Evolutionary conservation across 495 filamentous ascomycete genomes (phyloP).

Genomic region (Penicillium verhagenii): DNA sequence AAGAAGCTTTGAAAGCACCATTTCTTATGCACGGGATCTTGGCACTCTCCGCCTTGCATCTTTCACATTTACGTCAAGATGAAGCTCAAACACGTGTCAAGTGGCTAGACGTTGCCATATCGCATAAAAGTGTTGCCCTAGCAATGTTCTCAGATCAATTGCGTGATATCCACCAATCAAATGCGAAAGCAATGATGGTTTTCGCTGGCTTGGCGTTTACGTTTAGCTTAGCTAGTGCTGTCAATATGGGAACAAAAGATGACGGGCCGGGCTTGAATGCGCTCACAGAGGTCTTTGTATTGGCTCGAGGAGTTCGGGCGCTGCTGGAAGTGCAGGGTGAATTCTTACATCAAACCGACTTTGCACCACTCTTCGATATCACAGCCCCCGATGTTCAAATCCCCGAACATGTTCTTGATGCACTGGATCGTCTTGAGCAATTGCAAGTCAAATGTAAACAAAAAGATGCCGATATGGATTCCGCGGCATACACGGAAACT

Average conservation of each 20-base stretch:
- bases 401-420: constrained; percentile 6
- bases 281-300: constrained; percentile 19
- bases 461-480: background rate
- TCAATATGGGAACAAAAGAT: constrained; percentile 7
- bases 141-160: constrained; percentile 18
- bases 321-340: constrained; percentile 3
- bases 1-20: constrained; percentile 32
- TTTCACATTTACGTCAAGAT: constrained; percentile 19
- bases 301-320: constrained; percentile 25
- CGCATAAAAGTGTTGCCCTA: constrained; percentile 27
- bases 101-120: constrained; percentile 24
- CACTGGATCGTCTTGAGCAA: constrained; percentile 16
- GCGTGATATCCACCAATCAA: constrained; percentile 9
- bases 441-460: constrained; percentile 10
- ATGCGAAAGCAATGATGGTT: constrained; percentile 23
- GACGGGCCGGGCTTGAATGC: constrained; percentile 19
- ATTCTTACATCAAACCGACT: constrained; percentile 20
- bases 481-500: constrained; percentile 2
- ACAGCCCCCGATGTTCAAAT: background rate
- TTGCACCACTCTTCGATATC: constrained; percentile 22
- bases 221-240: constrained; percentile 24
- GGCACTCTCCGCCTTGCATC: constrained; percentile 36
- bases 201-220: constrained; percentile 22
- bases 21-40: constrained; percentile 39
- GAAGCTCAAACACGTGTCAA: constrained; percentile 4